Conservation (phyloP, 805 yeast genomes). For the Nakazawaea anatomiae region DNA sequence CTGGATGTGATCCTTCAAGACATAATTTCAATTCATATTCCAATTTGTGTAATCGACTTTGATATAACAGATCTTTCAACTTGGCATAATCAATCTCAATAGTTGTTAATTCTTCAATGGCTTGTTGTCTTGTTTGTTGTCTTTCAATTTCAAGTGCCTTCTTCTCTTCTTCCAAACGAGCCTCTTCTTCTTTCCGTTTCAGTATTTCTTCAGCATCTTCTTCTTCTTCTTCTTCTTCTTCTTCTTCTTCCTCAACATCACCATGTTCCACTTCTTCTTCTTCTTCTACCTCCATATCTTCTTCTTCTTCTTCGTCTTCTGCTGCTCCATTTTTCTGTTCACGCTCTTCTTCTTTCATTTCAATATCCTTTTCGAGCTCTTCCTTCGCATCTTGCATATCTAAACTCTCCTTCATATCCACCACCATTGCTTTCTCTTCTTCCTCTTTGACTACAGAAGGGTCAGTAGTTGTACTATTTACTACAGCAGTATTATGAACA, state of each 20-base stretch:
- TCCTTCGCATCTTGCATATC: conserved; percentile 11
- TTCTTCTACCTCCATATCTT: conserved; percentile 11
- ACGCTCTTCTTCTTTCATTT: conserved; percentile 1
- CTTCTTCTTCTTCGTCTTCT: neutral
- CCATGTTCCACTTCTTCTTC: conserved; percentile 3
- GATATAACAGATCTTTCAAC: conserved; percentile 77
- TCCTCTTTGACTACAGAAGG: conserved; percentile 5
- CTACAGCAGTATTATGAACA: conserved; percentile 1
- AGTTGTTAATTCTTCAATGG: conserved; percentile 65
- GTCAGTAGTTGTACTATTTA: no score
- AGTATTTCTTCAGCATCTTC: conserved; percentile 16
- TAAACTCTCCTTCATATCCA: conserved; percentile 13
- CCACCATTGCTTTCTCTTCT: conserved; percentile 8
- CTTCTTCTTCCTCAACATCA: conserved; percentile 18
- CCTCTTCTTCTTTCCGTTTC: conserved; percentile 15
- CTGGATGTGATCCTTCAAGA: conserved; percentile 87
- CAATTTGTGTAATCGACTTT: conserved; percentile 70
- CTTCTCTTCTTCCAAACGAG: conserved; percentile 14
- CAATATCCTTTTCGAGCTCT: conserved; percentile 10
- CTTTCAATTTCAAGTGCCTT: conserved; percentile 20
- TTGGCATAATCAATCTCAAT: conserved; percentile 86
- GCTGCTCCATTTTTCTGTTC: neutral
- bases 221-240: conserved; percentile 18
- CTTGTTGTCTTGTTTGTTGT: conserved; percentile 48
- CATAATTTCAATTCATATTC: conserved; percentile 86